A percentile compares a stretch with the other conserved stretches of the same genome.
phyloP scores from a whole-genome alignment of 495 filamentous ascomycete species.

The Neurospora sp. region DNA sequence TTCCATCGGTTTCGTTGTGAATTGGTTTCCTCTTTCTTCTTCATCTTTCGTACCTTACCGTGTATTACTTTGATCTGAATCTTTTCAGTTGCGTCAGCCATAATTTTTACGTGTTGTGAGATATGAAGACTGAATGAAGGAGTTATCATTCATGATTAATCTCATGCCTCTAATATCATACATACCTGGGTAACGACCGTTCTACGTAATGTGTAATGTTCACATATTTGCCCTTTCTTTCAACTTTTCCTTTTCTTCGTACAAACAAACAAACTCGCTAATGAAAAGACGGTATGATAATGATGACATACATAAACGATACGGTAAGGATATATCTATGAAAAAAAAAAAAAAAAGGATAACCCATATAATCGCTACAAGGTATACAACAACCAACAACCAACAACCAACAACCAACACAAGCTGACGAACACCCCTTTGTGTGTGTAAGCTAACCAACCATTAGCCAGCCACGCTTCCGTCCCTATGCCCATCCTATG shows the following conservation, averaged over 20 bases:
- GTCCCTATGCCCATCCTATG: neutral
- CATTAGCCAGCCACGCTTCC: neutral
- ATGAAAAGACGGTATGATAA: neutral
- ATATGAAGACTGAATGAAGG: neutral
- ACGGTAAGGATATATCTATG: neutral
- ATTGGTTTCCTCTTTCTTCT: neutral
- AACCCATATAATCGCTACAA: neutral
- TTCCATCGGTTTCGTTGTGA: neutral
- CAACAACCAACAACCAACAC: neutral
- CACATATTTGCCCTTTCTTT: neutral
- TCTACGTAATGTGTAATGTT: neutral
- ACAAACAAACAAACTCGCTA: neutral
- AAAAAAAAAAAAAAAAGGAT: neutral
- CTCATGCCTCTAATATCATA: neutral
- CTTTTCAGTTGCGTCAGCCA: neutral
- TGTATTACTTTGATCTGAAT: neutral
- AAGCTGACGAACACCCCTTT: neutral
- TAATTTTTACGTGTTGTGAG: neutral
- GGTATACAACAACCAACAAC: neutral
- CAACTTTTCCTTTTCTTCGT: neutral
- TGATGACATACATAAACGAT: neutral
- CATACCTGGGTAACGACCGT: neutral
- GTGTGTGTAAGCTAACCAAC: neutral
- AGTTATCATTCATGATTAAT: neutral
- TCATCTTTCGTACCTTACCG: neutral